Conservation (phyloP, 2,329 filamentous ascomycete genomes). For the Tolypocladium inflatum region DNA sequence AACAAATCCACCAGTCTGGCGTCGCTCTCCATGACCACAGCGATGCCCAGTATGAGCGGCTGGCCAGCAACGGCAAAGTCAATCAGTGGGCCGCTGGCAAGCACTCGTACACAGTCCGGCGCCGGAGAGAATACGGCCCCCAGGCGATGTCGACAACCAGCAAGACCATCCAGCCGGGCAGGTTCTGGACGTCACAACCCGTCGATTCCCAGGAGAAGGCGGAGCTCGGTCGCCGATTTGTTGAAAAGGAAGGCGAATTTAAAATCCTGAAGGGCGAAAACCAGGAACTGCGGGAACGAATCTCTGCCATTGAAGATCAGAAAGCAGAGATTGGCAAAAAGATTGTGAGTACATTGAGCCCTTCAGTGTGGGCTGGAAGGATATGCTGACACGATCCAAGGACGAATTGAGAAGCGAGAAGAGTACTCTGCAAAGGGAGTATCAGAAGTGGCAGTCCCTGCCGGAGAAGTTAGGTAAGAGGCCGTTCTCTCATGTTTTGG, state of each 20-base stretch:
- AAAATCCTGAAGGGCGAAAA: conserved; percentile 22
- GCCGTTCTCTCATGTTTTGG: background rate
- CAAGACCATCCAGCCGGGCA: conserved; percentile 48
- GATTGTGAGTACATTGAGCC: conserved; percentile 20
- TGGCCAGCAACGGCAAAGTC: conserved; percentile 50
- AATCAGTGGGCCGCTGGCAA: conserved; percentile 60
- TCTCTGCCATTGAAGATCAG: conserved; percentile 31
- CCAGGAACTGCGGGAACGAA: conserved; percentile 25
- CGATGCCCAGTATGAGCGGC: conserved; percentile 57
- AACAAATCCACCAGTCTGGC: conserved; percentile 57
- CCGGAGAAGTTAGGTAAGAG: conserved; percentile 60
- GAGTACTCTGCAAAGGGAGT: conserved; percentile 53
- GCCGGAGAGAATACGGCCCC: conserved; percentile 73
- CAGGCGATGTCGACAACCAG: conserved; percentile 62
- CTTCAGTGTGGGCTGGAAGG: background rate
- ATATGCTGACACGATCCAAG: conserved; percentile 23
- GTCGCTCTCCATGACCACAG: conserved; percentile 54
- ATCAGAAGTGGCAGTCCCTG: conserved; percentile 55
- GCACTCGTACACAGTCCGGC: conserved; percentile 53
- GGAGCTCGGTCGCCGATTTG: conserved; percentile 45
- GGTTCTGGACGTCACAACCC: conserved; percentile 68
- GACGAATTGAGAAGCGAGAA: conserved; percentile 51
- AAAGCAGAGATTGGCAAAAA: conserved; percentile 28
- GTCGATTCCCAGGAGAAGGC: conserved; percentile 58
- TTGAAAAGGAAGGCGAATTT: conserved; percentile 28